Evolutionary conservation across 306 rosid genomes (phyloP).

Genomic region (Crataegus laevigata): DNA sequence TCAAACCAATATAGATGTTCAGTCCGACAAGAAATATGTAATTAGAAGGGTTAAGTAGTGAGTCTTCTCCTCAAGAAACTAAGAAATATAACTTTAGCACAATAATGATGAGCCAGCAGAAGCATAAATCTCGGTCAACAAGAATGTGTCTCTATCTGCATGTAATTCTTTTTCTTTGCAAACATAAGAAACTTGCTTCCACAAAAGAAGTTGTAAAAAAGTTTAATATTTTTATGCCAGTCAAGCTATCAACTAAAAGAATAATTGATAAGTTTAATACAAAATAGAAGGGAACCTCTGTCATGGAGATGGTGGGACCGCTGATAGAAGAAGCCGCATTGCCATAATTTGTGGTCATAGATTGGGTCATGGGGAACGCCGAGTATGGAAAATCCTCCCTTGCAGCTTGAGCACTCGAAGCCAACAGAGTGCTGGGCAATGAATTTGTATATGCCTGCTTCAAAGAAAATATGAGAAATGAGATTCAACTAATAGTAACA

Average conservation of each 20-base stretch:
- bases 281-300: slow-evolving; percentile 51
- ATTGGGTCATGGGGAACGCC: slow-evolving; percentile 76
- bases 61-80: background rate
- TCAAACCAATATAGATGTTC: background rate
- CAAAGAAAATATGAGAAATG: background rate
- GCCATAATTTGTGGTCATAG: slow-evolving; percentile 71
- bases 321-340: slow-evolving; percentile 76
- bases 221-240: background rate
- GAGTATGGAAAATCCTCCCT: slow-evolving; percentile 91
- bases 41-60: no score
- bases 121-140: background rate
- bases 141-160: background rate
- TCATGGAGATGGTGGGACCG: slow-evolving; percentile 71
- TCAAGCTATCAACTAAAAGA: slow-evolving; percentile 4
- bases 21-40: background rate
- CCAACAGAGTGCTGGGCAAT: slow-evolving; percentile 75
- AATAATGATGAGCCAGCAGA: background rate
- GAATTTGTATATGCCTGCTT: slow-evolving; percentile 80
- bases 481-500: slow-evolving; percentile 4
- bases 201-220: background rate
- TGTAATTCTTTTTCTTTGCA: background rate
- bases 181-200: background rate
- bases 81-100: background rate
- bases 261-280: slow-evolving; percentile 1
- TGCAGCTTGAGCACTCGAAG: slow-evolving; percentile 63